Percentiles rank a stretch among this genome's conserved stretches.
Conservation (phyloP, 2,329 filamentous ascomycete genomes). For the Phyllosticta citrichinensis region DNA sequence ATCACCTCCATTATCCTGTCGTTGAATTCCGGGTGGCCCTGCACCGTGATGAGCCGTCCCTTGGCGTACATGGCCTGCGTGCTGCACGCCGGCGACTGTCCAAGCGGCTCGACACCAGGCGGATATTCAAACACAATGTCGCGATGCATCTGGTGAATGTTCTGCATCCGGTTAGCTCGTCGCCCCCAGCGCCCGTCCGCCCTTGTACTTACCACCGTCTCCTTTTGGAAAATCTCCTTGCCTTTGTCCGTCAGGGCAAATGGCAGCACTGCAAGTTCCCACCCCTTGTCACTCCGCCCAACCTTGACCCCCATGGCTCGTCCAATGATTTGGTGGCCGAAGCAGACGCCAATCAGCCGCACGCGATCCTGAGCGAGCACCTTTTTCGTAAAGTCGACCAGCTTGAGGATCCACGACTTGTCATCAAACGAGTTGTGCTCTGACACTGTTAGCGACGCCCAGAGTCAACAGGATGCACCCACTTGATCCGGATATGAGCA, state of each 20-base stretch:
- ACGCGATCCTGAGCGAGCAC: slow-evolving; percentile 54
- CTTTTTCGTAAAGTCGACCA: slow-evolving; percentile 57
- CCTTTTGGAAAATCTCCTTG: slow-evolving; percentile 58
- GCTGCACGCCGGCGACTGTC: slow-evolving; percentile 53
- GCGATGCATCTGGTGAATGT: slow-evolving; percentile 77
- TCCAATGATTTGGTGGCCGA: slow-evolving; percentile 77
- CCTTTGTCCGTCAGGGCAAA: slow-evolving; percentile 60
- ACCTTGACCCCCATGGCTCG: slow-evolving; percentile 61
- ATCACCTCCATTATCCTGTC: slow-evolving; percentile 61
- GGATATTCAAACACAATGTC: slow-evolving; percentile 63
- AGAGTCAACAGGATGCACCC: slow-evolving; percentile 18
- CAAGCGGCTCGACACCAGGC: slow-evolving; percentile 50
- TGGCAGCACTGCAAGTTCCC: slow-evolving; percentile 70
- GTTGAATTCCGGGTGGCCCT: slow-evolving; percentile 81
- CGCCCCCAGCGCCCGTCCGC: neutral
- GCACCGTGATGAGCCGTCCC: slow-evolving; percentile 59
- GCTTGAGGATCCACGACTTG: slow-evolving; percentile 63
- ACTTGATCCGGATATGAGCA: slow-evolving; percentile 69
- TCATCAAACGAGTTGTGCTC: slow-evolving; percentile 65
- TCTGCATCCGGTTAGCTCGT: slow-evolving; percentile 31
- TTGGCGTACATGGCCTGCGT: slow-evolving; percentile 74
- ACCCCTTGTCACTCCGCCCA: slow-evolving; percentile 56
- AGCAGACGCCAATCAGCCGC: slow-evolving; percentile 71
- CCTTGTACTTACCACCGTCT: slow-evolving; percentile 45
- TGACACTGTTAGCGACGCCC: slow-evolving; percentile 19